A percentile compares a stretch with the other conserved stretches of the same genome.
phyloP scores from a whole-genome alignment of 768 basidiomycete genomes.

The Pleurotus djamor region DNA sequence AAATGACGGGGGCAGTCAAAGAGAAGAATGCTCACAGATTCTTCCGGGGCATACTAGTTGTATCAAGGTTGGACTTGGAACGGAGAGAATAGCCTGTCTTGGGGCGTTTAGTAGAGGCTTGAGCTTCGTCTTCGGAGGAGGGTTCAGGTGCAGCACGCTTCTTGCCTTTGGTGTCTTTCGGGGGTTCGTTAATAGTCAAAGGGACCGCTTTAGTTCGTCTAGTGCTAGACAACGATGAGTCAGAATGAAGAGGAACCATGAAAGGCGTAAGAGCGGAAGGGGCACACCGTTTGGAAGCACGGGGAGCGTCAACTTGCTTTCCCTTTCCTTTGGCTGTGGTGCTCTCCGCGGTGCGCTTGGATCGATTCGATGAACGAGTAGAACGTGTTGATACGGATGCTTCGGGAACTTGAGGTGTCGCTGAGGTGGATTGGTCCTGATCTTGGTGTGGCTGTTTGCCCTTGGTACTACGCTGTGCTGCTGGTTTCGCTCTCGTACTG shows the following conservation, averaged over 20 bases:
- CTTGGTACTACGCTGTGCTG: slow-evolving; percentile 67
- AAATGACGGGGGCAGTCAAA: slow-evolving; percentile 3
- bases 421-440: slow-evolving; percentile 25
- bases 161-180: slow-evolving; percentile 83
- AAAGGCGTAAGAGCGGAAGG: slow-evolving; percentile 14
- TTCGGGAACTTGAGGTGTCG: slow-evolving; percentile 26
- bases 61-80: slow-evolving; percentile 33
- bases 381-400: slow-evolving; percentile 30
- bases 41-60: slow-evolving; percentile 73
- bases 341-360: slow-evolving; percentile 55
- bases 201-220: slow-evolving; percentile 47
- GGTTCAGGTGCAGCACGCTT: slow-evolving; percentile 83
- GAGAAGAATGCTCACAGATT: slow-evolving; percentile 42
- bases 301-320: slow-evolving; percentile 53
- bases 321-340: slow-evolving; percentile 58
- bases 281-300: slow-evolving; percentile 64
- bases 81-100: slow-evolving; percentile 69
- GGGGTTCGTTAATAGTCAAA: slow-evolving; percentile 74
- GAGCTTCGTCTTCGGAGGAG: slow-evolving; percentile 63
- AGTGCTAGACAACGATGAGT: slow-evolving; percentile 49
- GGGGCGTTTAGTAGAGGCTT: slow-evolving; percentile 59
- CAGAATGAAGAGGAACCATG: slow-evolving; percentile 13
- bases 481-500: slow-evolving; percentile 75
- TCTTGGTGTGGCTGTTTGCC: slow-evolving; percentile 47
- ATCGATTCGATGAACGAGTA: slow-evolving; percentile 29